These are phyloP conservation scores for Chaetomium globosum DNA, from an alignment of 2,329 filamentous ascomycete species.

Conservation along the genomic window DNA sequence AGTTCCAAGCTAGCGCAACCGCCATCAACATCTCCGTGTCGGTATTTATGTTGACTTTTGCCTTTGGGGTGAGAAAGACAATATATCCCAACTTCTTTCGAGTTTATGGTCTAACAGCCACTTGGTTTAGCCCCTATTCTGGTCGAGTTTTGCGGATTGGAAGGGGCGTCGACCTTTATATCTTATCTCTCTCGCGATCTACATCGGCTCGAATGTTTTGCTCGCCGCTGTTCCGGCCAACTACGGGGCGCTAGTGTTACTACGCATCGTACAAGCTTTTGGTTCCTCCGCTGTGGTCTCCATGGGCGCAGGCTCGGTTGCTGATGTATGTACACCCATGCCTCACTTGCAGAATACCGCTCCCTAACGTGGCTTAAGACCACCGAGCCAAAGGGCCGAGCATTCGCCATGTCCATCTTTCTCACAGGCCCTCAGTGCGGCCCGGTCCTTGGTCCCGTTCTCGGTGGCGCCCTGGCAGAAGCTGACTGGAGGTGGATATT, in stretches of 20 bases:
- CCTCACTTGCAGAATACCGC: background rate
- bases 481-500: constrained; percentile 31
- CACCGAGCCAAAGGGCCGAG: constrained; percentile 27
- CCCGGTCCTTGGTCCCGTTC: constrained; percentile 25
- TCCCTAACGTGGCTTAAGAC: constrained; percentile 16
- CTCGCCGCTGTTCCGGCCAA: constrained; percentile 25
- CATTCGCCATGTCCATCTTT: constrained; percentile 31
- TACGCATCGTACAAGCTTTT: constrained; percentile 27
- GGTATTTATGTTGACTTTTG: constrained; percentile 31
- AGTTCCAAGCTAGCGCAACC: constrained; percentile 27
- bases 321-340: constrained; percentile 21
- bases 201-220: constrained; percentile 24
- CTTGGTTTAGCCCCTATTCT: constrained; percentile 22
- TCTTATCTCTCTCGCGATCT: constrained; percentile 24
- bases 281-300: constrained; percentile 24
- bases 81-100: too few relatives aligned
- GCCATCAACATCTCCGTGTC: constrained; percentile 29
- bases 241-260: constrained; percentile 26
- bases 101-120: background rate
- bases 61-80: constrained; percentile 24
- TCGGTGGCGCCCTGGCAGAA: constrained; percentile 28
- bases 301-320: constrained; percentile 28
- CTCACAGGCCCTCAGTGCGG: constrained; percentile 28
- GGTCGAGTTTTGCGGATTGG: constrained; percentile 29
- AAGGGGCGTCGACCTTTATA: constrained; percentile 28